Evolutionary conservation across 352 stramenopile genomes (phyloP).

Genomic region (Salisapilia sapeloensis): DNA sequence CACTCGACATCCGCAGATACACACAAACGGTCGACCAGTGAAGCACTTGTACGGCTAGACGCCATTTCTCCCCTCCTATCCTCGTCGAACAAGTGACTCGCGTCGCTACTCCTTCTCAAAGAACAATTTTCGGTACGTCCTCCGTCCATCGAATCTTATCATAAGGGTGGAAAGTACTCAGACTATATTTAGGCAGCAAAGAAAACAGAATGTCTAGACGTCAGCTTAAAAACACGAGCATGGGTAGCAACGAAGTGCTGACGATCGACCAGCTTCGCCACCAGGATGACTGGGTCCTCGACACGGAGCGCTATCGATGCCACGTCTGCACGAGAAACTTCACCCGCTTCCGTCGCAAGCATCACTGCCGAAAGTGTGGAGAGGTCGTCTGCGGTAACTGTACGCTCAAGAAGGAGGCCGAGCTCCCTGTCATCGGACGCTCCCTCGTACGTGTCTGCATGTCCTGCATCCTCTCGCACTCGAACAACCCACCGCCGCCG

Average conservation of each 20-base stretch:
- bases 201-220: conserved; percentile 72
- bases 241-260: conserved; percentile 72
- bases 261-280: conserved; percentile 78
- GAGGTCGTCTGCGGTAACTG: conserved; percentile 80
- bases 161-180: too few species aligned
- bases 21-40: too few species aligned
- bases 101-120: too few species aligned
- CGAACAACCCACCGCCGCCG: conserved; percentile 57
- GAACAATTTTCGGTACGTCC: too few species aligned
- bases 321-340: conserved; percentile 83
- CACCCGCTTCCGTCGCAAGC: conserved; percentile 76
- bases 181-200: too few species aligned
- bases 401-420: conserved; percentile 73
- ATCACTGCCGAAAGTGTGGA: conserved; percentile 81
- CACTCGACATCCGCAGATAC: too few species aligned
- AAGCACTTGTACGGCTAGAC: too few species aligned
- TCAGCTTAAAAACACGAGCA: conserved; percentile 45
- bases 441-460: conserved; percentile 79
- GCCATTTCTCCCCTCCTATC: too few species aligned
- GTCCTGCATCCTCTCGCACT: conserved; percentile 79
- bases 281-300: conserved; percentile 79
- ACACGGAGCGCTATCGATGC: conserved; percentile 77
- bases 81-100: too few species aligned
- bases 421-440: conserved; percentile 69
- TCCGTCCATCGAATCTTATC: too few species aligned